Conservation (phyloP, 306 rosid species). For the Dalbergia cultrata region DNA sequence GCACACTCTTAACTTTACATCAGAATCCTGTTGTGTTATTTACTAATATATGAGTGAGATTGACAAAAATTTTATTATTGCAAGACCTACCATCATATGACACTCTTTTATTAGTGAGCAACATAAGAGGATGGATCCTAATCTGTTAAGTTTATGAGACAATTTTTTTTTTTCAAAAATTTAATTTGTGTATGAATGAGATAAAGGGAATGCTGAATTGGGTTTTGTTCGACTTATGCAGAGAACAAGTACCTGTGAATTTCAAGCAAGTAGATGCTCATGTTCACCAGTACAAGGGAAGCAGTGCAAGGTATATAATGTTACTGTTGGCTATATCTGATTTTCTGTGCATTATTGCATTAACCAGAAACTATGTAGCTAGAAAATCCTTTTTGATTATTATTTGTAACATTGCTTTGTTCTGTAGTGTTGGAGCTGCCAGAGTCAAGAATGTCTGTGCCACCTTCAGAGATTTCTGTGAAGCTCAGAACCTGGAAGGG, state of each 20-base stretch:
- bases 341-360: slow-evolving; percentile 18
- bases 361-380: background rate
- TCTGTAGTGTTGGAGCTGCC: slow-evolving; percentile 76
- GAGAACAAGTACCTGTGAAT: slow-evolving; percentile 67
- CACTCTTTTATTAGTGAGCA: background rate
- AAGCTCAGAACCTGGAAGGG: slow-evolving; percentile 74
- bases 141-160: background rate
- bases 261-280: slow-evolving; percentile 78
- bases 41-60: background rate
- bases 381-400: too few species aligned
- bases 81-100: background rate
- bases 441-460: slow-evolving; percentile 68
- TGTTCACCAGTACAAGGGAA: slow-evolving; percentile 84
- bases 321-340: background rate
- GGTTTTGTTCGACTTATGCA: slow-evolving; percentile 42
- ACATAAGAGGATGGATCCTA: background rate
- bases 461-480: slow-evolving; percentile 67
- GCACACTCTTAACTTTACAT: background rate
- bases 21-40: background rate
- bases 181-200: background rate
- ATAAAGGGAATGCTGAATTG: slow-evolving; percentile 22
- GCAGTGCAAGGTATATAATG: slow-evolving; percentile 74
- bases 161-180: background rate
- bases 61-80: background rate
- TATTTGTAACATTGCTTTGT: background rate